These are phyloP conservation scores for Amanita inopinata DNA, from an alignment of 768 basidiomycete species.

Conservation along the genomic window DNA sequence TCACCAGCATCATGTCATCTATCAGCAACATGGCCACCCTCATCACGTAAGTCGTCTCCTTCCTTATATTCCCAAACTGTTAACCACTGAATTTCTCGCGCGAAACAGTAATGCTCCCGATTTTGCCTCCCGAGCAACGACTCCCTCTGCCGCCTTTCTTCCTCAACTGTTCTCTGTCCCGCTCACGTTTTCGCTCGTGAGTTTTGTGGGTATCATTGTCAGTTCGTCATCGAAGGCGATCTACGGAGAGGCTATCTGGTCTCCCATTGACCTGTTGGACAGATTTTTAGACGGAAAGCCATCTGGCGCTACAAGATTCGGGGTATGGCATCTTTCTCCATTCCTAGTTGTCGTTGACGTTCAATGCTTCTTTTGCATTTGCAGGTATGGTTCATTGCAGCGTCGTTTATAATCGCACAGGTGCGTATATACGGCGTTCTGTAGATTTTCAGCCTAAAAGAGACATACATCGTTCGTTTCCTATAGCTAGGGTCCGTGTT, in stretches of 20 bases:
- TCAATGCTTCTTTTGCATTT: background rate
- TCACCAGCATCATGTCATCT: conserved; percentile 62
- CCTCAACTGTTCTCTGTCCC: conserved; percentile 69
- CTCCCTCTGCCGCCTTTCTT: conserved; percentile 45
- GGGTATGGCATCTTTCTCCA: conserved; percentile 25
- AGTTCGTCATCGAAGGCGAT: conserved; percentile 68
- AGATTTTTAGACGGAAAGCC: conserved; percentile 59
- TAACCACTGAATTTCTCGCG: conserved; percentile 1
- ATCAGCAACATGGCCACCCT: conserved; percentile 76
- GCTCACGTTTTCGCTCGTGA: conserved; percentile 61
- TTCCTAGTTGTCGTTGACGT: no score
- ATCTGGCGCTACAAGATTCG: conserved; percentile 57
- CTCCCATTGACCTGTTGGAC: conserved; percentile 61
- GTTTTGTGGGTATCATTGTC: conserved; percentile 76
- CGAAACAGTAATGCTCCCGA: conserved; percentile 60
- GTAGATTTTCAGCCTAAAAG: background rate
- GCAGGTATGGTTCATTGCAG: conserved; percentile 70
- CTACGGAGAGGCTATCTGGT: conserved; percentile 74
- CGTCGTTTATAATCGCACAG: conserved; percentile 74
- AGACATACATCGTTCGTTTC: background rate
- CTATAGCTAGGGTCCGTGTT: conserved; percentile 10
- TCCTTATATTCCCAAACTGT: conserved; percentile 8
- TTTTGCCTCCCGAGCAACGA: conserved; percentile 56
- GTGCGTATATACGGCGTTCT: conserved; percentile 17
- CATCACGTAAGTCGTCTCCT: conserved; percentile 37